Conservation (phyloP, 192 early-diverging fungal species). For the Gaertneriomyces sp. region DNA sequence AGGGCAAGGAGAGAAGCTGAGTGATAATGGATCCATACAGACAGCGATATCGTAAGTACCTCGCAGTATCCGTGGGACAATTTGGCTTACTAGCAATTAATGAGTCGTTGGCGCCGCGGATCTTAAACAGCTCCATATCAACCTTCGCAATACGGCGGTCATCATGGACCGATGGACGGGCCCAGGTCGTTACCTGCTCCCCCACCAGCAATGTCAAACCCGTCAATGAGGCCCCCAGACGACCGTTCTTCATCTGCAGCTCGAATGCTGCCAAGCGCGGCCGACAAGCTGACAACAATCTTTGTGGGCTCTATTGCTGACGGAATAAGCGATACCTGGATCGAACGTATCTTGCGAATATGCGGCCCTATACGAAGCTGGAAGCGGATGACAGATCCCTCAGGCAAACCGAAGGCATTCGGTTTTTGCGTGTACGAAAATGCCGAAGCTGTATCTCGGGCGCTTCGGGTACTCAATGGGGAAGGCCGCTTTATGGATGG, state of each 20-base stretch:
- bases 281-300: conserved; percentile 64
- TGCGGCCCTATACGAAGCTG: conserved; percentile 64
- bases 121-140: too few species aligned
- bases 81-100: too few species aligned
- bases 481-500: conserved; percentile 45
- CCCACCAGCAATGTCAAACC: too few species aligned
- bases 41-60: too few species aligned
- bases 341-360: conserved; percentile 65
- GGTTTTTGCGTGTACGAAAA: conserved; percentile 72
- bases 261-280: conserved; percentile 14
- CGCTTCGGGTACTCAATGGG: conserved; percentile 63
- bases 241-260: not conserved
- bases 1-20: too few species aligned
- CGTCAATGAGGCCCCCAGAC: too few species aligned
- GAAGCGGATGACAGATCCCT: conserved; percentile 64
- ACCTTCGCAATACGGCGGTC: too few species aligned
- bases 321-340: conserved; percentile 63
- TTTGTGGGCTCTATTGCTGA: conserved; percentile 69
- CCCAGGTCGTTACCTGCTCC: too few species aligned
- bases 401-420: conserved; percentile 65
- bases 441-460: conserved; percentile 59
- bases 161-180: too few species aligned
- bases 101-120: too few species aligned
- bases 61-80: too few species aligned
- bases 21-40: too few species aligned